A percentile compares a stretch with the other conserved stretches of the same genome.
These are phyloP conservation scores for Deinandra increscens DNA, from an alignment of 129 eudicot species.

Conservation along the genomic window DNA sequence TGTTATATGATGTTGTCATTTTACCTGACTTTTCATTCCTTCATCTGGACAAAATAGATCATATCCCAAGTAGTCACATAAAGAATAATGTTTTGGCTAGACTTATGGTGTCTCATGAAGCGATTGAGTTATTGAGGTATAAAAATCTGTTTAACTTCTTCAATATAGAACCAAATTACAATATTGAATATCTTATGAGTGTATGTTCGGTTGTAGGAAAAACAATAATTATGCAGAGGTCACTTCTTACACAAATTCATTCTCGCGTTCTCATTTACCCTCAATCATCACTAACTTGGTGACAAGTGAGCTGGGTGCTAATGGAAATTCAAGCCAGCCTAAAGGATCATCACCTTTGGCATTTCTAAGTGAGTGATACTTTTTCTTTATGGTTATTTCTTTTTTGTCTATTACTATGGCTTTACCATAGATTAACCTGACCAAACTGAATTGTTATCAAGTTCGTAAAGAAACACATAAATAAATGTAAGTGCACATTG, in stretches of 20 bases:
- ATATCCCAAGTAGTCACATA: slow-evolving; percentile 41
- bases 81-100: slow-evolving; percentile 48
- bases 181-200: neutral
- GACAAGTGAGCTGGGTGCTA: slow-evolving; percentile 45
- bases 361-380: slow-evolving; percentile 51
- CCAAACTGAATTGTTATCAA: too few species aligned
- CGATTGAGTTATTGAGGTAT: slow-evolving; percentile 60
- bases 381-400: neutral
- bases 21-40: slow-evolving; percentile 72
- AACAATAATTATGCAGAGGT: slow-evolving; percentile 53
- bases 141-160: neutral
- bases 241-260: slow-evolving; percentile 54
- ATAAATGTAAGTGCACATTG: neutral
- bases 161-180: neutral
- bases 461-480: neutral
- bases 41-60: slow-evolving; percentile 38
- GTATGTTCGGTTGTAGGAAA: slow-evolving; percentile 41
- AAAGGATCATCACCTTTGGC: slow-evolving; percentile 65
- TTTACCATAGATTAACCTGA: too few species aligned
- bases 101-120: slow-evolving; percentile 65
- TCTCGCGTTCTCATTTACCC: slow-evolving; percentile 55
- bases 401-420: neutral
- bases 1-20: slow-evolving; percentile 59
- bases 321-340: slow-evolving; percentile 41
- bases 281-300: slow-evolving; percentile 44